phyloP scores from a whole-genome alignment of 441 rosid species.

The Melastoma candidum region DNA sequence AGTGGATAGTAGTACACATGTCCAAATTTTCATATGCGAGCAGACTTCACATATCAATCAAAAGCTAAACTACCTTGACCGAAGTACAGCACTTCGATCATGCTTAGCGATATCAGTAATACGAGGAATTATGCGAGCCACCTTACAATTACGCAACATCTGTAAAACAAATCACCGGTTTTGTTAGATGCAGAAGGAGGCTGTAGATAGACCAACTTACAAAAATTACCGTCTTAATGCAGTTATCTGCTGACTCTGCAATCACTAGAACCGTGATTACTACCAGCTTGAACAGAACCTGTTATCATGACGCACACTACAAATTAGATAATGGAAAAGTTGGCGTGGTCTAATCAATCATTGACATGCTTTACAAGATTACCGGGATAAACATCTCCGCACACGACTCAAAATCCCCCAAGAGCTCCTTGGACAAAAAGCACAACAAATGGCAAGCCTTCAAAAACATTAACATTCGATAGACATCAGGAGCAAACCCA shows the following conservation, averaged over 20 bases:
- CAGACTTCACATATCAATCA: not conserved
- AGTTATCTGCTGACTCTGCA: slow-evolving; percentile 98
- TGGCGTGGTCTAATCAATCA: slow-evolving; percentile 8
- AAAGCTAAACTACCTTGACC: slow-evolving; percentile 59
- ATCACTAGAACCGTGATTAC: slow-evolving; percentile 99
- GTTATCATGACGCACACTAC: slow-evolving; percentile 15
- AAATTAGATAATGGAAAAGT: not conserved
- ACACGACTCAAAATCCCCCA: slow-evolving; percentile 90
- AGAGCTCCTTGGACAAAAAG: slow-evolving; percentile 89
- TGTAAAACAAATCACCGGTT: slow-evolving; percentile 23
- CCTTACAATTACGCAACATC: slow-evolving; percentile 98
- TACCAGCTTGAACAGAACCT: slow-evolving; percentile 99
- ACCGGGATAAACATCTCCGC: slow-evolving; percentile 98
- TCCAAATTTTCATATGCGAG: not conserved
- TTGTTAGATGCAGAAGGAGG: slow-evolving; percentile 1
- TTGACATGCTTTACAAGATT: slow-evolving; percentile 21
- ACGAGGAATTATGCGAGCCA: slow-evolving; percentile 80
- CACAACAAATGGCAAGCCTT: slow-evolving; percentile 93
- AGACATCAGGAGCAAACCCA: slow-evolving; percentile 14
- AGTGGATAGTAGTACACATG: not conserved
- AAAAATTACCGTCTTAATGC: slow-evolving; percentile 80
- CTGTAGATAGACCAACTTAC: not conserved
- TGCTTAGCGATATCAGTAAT: slow-evolving; percentile 89
- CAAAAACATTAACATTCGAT: slow-evolving; percentile 9
- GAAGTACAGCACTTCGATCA: slow-evolving; percentile 83